These are phyloP conservation scores for Xerocomus amazonicus DNA, from an alignment of 1,284 basidiomycete genomes.

Conservation along the genomic window DNA sequence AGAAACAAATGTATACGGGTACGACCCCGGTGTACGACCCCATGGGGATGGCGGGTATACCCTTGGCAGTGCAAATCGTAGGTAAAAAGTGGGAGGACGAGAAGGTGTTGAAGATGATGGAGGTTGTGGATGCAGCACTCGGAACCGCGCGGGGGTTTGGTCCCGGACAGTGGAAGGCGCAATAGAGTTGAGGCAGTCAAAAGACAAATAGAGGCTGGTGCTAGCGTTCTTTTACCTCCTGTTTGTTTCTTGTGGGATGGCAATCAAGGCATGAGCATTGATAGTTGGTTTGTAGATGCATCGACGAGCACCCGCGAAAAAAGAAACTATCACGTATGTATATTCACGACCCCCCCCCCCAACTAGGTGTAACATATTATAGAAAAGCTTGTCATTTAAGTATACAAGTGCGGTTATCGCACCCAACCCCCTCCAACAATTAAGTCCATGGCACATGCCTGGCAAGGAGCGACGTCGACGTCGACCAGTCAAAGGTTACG, in stretches of 20 bases:
- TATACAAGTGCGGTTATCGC: conserved; percentile 20
- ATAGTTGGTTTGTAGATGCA: no score
- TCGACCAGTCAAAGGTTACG: background rate
- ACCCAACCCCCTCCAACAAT: background rate
- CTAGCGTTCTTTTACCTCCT: background rate
- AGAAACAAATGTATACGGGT: conserved; percentile 53
- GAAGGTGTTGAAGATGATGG: conserved; percentile 81
- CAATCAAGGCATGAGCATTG: background rate
- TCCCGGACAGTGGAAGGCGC: conserved; percentile 36
- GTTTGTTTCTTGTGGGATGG: background rate
- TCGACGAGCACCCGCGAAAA: background rate
- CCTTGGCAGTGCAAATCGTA: conserved; percentile 80
- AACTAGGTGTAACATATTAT: background rate
- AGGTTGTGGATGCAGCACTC: conserved; percentile 68
- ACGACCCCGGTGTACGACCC: conserved; percentile 63
- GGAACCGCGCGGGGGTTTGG: conserved; percentile 52
- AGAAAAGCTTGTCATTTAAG: background rate
- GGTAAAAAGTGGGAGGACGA: conserved; percentile 83
- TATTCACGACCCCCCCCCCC: background rate
- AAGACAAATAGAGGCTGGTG: background rate
- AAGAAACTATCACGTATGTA: background rate
- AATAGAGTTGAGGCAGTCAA: background rate
- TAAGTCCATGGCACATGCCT: background rate
- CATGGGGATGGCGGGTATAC: conserved; percentile 71
- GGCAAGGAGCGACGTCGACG: background rate